Evolutionary conservation across 2,329 filamentous ascomycete species (phyloP).

Genomic region (Botrytis fabae): DNA sequence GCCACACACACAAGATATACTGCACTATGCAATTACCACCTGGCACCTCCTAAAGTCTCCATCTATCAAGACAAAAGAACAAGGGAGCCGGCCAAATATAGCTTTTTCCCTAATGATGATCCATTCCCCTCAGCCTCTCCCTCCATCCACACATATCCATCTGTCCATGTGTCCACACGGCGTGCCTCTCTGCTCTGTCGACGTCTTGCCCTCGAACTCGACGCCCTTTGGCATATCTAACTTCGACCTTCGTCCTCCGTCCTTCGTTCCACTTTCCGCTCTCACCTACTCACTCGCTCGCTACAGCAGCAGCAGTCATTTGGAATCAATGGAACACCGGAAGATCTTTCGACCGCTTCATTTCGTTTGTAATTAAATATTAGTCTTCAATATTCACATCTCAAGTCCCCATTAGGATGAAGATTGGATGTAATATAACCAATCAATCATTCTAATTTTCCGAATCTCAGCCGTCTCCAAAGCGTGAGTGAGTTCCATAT

Average conservation of each 20-base stretch:
- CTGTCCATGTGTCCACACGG: neutral
- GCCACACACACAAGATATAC: neutral
- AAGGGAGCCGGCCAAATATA: neutral
- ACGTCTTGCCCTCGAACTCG: neutral
- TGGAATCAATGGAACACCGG: conserved; percentile 15
- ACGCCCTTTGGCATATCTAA: too few relatives aligned
- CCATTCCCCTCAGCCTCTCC: neutral
- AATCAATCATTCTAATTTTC: conserved; percentile 8
- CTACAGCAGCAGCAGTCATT: conserved; percentile 1
- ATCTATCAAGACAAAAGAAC: neutral
- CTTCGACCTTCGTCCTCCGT: too few relatives aligned
- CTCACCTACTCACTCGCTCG: neutral
- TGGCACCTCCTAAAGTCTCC: neutral
- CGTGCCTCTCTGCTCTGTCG: neutral
- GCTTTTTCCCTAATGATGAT: neutral
- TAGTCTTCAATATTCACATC: neutral
- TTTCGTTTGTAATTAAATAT: conserved; percentile 18
- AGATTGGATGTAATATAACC: conserved; percentile 4
- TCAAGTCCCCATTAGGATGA: neutral
- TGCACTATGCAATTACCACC: neutral
- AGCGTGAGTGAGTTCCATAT: neutral
- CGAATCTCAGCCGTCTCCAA: neutral
- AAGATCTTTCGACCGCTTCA: conserved; percentile 5
- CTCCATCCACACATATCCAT: neutral
- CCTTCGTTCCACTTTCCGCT: neutral